Conservation (phyloP, 768 basidiomycete genomes). For the Termitomyces sp. region DNA sequence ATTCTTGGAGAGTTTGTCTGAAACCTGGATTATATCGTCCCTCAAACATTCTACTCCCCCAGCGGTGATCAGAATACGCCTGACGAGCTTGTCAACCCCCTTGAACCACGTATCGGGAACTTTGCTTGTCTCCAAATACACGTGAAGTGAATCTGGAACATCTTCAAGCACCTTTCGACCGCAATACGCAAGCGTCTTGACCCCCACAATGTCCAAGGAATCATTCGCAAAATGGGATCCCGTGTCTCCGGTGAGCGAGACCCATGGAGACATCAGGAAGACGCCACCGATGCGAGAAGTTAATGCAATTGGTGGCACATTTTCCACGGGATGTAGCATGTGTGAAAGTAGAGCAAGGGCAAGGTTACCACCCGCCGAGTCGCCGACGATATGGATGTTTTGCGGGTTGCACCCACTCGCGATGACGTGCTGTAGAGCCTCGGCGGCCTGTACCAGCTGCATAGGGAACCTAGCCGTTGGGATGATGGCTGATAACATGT, state of each 20-base stretch:
- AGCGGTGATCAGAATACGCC: conserved; percentile 29
- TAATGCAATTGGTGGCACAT: conserved; percentile 12
- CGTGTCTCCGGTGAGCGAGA: conserved; percentile 13
- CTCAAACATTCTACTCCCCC: conserved; percentile 27
- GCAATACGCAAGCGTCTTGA: conserved; percentile 6
- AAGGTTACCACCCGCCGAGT: conserved; percentile 31
- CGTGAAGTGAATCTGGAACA: conserved; percentile 13
- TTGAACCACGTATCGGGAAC: conserved; percentile 28
- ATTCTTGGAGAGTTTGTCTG: conserved; percentile 9
- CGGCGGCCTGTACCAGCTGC: conserved; percentile 20
- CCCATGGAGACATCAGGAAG: conserved; percentile 31
- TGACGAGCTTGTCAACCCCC: conserved; percentile 25
- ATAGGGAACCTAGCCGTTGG: conserved; percentile 25
- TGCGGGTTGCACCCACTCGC: conserved; percentile 19
- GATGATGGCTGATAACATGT: conserved; percentile 15
- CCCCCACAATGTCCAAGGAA: conserved; percentile 14
- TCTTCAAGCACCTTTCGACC: conserved; percentile 9
- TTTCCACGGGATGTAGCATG: conserved; percentile 23
- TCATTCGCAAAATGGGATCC: conserved; percentile 11
- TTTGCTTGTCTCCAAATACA: conserved; percentile 26
- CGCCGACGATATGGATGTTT: conserved; percentile 25
- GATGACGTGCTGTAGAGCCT: conserved; percentile 23
- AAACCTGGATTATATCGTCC: conserved; percentile 25
- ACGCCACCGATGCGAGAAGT: conserved; percentile 17
- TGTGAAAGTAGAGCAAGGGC: conserved; percentile 23